These are phyloP conservation scores for Lachancea thermotolerans DNA, from an alignment of 805 yeast species.

Conservation along the genomic window DNA sequence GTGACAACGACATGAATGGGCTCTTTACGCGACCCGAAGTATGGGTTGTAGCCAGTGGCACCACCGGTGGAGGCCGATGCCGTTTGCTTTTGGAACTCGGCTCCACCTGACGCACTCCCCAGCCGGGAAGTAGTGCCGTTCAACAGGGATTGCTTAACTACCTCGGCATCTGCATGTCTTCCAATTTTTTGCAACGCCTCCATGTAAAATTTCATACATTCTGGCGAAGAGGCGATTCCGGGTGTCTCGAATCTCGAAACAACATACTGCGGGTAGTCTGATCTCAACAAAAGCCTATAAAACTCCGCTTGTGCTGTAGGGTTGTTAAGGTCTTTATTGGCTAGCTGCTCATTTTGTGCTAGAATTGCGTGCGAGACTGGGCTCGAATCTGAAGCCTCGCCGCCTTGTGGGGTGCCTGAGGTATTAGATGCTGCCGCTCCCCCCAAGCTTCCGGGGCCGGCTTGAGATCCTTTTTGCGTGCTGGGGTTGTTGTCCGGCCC, in stretches of 20 bases:
- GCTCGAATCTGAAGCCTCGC: not conserved
- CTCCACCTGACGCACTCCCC: conserved; percentile 5
- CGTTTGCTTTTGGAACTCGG: not conserved
- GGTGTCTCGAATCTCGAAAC: conserved; percentile 91
- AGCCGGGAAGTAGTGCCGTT: conserved; percentile 31
- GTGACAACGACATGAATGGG: conserved; percentile 93
- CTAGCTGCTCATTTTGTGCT: conserved; percentile 73
- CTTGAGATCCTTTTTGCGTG: not conserved
- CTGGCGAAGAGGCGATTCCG: conserved; percentile 79
- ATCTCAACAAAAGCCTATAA: conserved; percentile 62
- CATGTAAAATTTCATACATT: conserved; percentile 70
- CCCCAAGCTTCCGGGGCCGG: too few species aligned
- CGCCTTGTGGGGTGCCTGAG: not conserved
- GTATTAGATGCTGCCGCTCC: too few species aligned
- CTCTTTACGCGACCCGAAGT: conserved; percentile 58
- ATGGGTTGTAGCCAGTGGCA: conserved; percentile 29
- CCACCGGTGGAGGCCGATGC: conserved; percentile 20
- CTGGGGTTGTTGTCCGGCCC: not conserved
- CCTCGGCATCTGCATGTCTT: conserved; percentile 68
- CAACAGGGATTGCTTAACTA: conserved; percentile 44
- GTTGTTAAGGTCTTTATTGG: conserved; percentile 66
- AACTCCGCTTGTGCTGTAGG: conserved; percentile 76
- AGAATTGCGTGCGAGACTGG: conserved; percentile 35
- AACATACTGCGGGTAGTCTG: conserved; percentile 92
- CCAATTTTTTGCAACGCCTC: conserved; percentile 79